A percentile compares a stretch with the other conserved stretches of the same genome.
phyloP scores from a whole-genome alignment of 148 eudicot species.

The Diospyros lotus region DNA sequence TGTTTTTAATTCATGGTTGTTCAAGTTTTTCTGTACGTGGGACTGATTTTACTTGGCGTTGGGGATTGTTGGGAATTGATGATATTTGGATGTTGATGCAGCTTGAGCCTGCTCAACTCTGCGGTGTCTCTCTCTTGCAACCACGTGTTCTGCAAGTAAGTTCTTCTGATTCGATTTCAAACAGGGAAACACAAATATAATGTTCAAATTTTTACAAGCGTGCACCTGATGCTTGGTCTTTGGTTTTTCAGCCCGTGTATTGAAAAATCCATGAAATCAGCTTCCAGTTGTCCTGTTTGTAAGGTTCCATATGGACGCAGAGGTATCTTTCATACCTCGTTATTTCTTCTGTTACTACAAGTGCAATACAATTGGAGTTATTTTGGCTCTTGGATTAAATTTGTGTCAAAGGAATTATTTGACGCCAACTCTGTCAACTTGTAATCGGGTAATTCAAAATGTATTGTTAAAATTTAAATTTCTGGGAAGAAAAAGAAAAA shows the following conservation, averaged over 20 bases:
- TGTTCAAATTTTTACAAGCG: neutral
- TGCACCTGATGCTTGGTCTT: neutral
- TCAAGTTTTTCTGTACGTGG: neutral
- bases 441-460: too few species aligned
- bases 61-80: neutral
- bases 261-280: constrained; percentile 71
- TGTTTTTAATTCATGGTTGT: neutral
- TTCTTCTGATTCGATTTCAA: neutral
- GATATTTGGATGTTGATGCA: constrained; percentile 22
- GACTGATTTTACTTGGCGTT: neutral
- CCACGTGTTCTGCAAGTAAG: constrained; percentile 93
- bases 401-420: too few species aligned
- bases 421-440: too few species aligned
- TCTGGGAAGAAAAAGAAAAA: too few species aligned
- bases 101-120: constrained; percentile 68
- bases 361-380: too few species aligned
- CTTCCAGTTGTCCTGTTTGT: constrained; percentile 85
- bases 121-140: constrained; percentile 82
- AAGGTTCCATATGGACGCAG: constrained; percentile 52
- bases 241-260: constrained; percentile 55
- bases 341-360: neutral
- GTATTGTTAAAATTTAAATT: too few species aligned
- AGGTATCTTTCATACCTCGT: neutral
- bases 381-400: too few species aligned
- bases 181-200: neutral